Conservation (phyloP, 805 yeast species). For the Middelhovenomyces tepae region DNA sequence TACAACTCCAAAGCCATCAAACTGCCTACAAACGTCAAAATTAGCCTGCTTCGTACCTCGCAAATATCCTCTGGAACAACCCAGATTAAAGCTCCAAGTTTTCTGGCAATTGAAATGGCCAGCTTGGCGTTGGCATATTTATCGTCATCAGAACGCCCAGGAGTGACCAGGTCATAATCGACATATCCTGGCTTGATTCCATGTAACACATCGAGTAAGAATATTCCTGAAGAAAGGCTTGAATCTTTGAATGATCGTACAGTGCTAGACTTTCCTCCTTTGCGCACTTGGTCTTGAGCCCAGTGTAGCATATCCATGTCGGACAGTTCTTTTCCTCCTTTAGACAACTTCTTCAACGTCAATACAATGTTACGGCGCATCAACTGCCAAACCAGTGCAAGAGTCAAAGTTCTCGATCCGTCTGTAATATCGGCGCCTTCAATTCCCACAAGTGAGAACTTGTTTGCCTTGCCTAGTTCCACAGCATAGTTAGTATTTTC, state of each 20-base stretch:
- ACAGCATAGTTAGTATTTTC: conserved; percentile 99
- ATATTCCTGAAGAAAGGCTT: conserved; percentile 66
- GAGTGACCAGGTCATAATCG: conserved; percentile 82
- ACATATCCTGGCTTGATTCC: conserved; percentile 97
- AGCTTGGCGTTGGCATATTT: conserved; percentile 89
- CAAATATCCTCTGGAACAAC: conserved; percentile 98
- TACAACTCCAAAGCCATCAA: conserved; percentile 58
- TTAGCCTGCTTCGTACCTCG: conserved; percentile 90
- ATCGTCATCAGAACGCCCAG: conserved; percentile 75
- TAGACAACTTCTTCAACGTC: conserved; percentile 65
- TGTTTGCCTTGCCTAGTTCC: conserved; percentile 85
- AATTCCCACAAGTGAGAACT: conserved; percentile 91
- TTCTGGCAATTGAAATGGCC: conserved; percentile 97
- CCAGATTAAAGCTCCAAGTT: conserved; percentile 96
- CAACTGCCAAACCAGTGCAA: conserved; percentile 96
- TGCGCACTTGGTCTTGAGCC: conserved; percentile 81
- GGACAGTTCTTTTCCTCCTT: conserved; percentile 64
- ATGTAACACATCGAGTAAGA: conserved; percentile 79
- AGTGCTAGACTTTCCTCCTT: conserved; percentile 69
- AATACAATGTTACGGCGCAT: conserved; percentile 92
- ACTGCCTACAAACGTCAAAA: conserved; percentile 90
- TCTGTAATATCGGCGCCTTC: conserved; percentile 97
- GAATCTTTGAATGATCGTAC: conserved; percentile 83
- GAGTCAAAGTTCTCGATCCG: conserved; percentile 78
- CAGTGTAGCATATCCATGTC: conserved; percentile 85